Evolutionary conservation across 345 rosid genomes (phyloP).

Genomic region (Salix dunnii): DNA sequence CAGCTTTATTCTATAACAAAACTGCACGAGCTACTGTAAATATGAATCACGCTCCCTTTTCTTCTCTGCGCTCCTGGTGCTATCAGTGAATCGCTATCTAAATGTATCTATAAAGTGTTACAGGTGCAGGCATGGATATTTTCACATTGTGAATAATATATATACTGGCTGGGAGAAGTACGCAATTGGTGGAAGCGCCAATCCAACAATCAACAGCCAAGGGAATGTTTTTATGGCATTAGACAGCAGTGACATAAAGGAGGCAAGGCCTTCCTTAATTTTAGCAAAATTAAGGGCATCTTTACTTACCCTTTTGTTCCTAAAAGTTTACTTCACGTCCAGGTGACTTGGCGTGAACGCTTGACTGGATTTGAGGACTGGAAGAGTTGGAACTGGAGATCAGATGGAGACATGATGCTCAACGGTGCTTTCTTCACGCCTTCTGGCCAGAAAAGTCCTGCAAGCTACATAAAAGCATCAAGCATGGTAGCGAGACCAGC

Average conservation of each 20-base stretch:
- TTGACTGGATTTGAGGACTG: constrained; percentile 5
- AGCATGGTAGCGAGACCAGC: constrained; percentile 25
- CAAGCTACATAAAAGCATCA: constrained; percentile 22
- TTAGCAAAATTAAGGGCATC: too few relatives aligned
- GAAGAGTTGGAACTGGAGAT: constrained; percentile 23
- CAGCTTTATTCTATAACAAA: neutral
- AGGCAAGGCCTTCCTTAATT: neutral
- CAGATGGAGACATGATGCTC: constrained; percentile 20
- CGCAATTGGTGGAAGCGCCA: constrained; percentile 18
- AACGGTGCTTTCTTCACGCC: constrained; percentile 17
- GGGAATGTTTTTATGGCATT: constrained; percentile 19
- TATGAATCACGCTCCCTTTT: neutral
- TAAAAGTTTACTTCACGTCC: neutral
- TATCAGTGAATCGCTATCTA: neutral
- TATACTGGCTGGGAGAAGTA: constrained; percentile 16
- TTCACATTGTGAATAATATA: constrained; percentile 21
- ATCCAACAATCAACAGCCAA: constrained; percentile 21
- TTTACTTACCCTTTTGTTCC: neutral
- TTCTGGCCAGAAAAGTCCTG: constrained; percentile 13
- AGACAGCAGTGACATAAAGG: constrained; percentile 3
- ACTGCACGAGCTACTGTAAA: neutral
- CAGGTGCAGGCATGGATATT: constrained; percentile 24
- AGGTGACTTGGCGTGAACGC: constrained; percentile 16
- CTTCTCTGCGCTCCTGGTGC: neutral
- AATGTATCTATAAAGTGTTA: neutral